Base-by-base conservation (phyloP, 1,139 yeast genomes). In the Yamadazyma trypodendri region DNA sequence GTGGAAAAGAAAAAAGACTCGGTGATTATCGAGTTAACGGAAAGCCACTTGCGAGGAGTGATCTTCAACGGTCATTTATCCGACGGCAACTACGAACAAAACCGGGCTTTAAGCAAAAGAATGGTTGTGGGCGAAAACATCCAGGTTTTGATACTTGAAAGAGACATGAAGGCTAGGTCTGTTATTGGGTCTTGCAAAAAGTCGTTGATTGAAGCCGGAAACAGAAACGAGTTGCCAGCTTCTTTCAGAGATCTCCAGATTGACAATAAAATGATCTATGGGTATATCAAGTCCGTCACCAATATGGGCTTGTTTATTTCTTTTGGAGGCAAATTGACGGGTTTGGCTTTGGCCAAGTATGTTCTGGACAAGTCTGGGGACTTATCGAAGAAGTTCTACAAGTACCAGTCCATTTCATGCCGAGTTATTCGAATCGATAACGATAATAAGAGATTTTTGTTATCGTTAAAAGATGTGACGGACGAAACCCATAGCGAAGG, bases 241-340 rank as follows among this genome's bases (percentile, higher is more conserved):
- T 55, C 63, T 11, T 83, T 79, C 52, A 68, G 70, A 17, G 92
- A 85, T 32, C 68, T 89, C 35, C 60, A 70, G 32, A 60, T 65
- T 17, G 66, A 72, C n/a, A 77, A 77, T 22, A 64, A 61, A 34
- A 52, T 53, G 34, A 58, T 85, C 37, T 71, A 77, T 44, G 98
- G 97, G 30, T 90, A 72, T 55, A 77, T 92, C 36, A 84, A 80
- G 51, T 81, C 89, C 20, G 81, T 87, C 21, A 84, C 94, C 15
- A 77, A 72, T 38, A 72, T 75, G 56, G 97, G 97, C 48, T 71
- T 88, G 21, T 90, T 92, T 58, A 84, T 92, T 40, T 77, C 84
- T 0, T 92, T 92, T 61, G 89, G 83, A 43, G 85, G 85, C 47
- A 78, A 75, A 38, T 75, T 90, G 48, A 85, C 89, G 23, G 97